phyloP scores from a whole-genome alignment of 306 rosid genomes.

The Citrullus colocynthis region DNA sequence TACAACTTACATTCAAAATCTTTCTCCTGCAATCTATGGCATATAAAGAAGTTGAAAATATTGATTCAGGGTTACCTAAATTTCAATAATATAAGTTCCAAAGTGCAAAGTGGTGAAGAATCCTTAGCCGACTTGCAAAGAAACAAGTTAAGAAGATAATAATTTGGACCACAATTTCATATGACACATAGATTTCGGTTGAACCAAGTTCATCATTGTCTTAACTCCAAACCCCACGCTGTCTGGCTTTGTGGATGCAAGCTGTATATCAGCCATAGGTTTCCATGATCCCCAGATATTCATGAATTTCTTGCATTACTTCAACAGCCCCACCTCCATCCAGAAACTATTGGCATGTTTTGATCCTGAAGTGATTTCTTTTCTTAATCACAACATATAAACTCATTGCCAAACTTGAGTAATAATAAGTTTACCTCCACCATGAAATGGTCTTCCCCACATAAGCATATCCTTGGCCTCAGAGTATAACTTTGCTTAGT shows the following conservation, averaged over 20 bases:
- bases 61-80: too few species aligned
- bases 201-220: neutral
- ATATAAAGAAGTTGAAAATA: too few species aligned
- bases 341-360: too few species aligned
- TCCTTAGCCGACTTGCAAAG: neutral
- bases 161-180: neutral
- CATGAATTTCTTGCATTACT: neutral
- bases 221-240: constrained; percentile 1
- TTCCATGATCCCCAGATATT: neutral
- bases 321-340: neutral
- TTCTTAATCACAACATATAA: neutral
- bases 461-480: neutral
- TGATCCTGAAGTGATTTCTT: neutral
- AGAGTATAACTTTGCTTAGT: neutral
- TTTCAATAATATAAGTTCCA: too few species aligned
- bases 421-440: neutral
- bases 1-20: too few species aligned
- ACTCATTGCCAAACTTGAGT: neutral
- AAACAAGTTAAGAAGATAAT: neutral
- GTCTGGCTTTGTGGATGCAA: neutral
- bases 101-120: too few species aligned
- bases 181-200: neutral
- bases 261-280: neutral
- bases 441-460: neutral
- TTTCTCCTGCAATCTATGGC: too few species aligned